These are phyloP conservation scores for Mycena venus DNA, from an alignment of 768 basidiomycete genomes.

Conservation along the genomic window DNA sequence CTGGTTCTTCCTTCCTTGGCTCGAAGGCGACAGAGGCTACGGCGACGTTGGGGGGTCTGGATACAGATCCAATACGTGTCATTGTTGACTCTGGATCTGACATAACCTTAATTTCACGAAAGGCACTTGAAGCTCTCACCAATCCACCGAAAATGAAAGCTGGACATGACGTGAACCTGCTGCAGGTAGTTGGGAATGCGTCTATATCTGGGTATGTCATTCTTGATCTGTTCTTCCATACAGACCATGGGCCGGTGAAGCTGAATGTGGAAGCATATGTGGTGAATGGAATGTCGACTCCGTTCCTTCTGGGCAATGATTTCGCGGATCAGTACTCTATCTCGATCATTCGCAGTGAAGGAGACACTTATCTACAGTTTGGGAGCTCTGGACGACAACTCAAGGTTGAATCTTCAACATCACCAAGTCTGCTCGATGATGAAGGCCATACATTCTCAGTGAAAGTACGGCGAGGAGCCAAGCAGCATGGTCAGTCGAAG, in stretches of 20 bases:
- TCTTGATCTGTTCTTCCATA: slow-evolving; percentile 41
- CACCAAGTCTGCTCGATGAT: background rate
- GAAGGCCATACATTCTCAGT: slow-evolving; percentile 15
- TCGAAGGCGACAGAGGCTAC: background rate
- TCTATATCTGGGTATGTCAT: slow-evolving; percentile 44
- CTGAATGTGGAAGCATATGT: slow-evolving; percentile 46
- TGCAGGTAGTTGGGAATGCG: slow-evolving; percentile 8
- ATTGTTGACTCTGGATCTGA: slow-evolving; percentile 36
- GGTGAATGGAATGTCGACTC: slow-evolving; percentile 44
- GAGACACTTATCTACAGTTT: background rate
- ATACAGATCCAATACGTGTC: background rate
- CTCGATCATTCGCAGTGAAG: slow-evolving; percentile 38
- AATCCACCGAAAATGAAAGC: slow-evolving; percentile 12
- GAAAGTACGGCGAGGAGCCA: background rate
- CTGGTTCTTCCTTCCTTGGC: background rate
- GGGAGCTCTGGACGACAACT: slow-evolving; percentile 1
- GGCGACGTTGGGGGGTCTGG: background rate
- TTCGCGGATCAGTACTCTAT: slow-evolving; percentile 48
- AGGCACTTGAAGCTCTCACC: background rate
- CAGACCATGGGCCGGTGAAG: slow-evolving; percentile 36
- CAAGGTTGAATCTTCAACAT: background rate
- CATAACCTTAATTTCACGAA: slow-evolving; percentile 43
- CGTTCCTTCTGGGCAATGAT: slow-evolving; percentile 48
- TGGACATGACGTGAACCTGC: slow-evolving; percentile 23
- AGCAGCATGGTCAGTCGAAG: background rate